phyloP scores from a whole-genome alignment of 768 basidiomycete genomes.

The Lactifluus pinguis region DNA sequence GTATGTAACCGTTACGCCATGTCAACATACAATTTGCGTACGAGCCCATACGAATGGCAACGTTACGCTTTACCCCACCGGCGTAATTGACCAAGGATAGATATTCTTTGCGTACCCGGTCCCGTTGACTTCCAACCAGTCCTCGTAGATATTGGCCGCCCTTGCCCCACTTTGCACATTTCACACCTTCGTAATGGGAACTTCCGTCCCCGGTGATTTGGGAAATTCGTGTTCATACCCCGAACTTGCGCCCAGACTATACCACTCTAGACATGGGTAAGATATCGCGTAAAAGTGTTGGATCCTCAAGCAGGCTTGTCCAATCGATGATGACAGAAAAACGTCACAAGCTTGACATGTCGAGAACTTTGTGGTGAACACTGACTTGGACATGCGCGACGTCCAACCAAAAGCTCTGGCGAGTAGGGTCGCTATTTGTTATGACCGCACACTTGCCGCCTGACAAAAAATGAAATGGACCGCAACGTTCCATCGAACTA shows the following conservation, averaged over 20 bases:
- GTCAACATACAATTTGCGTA: not conserved
- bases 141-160: conserved; percentile 3
- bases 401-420: not conserved
- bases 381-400: not conserved
- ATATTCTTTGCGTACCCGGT: conserved; percentile 5
- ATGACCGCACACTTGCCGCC: conserved; percentile 13
- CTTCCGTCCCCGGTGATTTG: not conserved
- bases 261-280: not conserved
- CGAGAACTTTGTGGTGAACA: not conserved
- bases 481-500: not conserved
- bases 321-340: not conserved
- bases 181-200: conserved; percentile 6
- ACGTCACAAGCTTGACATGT: not conserved
- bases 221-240: not conserved
- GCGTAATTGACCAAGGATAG: not conserved
- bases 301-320: not conserved
- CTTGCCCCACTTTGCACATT: conserved; percentile 1
- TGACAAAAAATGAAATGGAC: not conserved
- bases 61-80: not conserved
- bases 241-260: not conserved
- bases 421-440: conserved; percentile 1
- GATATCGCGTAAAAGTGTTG: not conserved
- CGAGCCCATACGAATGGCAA: not conserved
- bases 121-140: not conserved
- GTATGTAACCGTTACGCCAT: conserved; percentile 3